Evolutionary conservation across 2,329 filamentous ascomycete species (phyloP), one percentile per base, ranked within the genome.

Genomic region (Colletotrichum incanum): DNA sequence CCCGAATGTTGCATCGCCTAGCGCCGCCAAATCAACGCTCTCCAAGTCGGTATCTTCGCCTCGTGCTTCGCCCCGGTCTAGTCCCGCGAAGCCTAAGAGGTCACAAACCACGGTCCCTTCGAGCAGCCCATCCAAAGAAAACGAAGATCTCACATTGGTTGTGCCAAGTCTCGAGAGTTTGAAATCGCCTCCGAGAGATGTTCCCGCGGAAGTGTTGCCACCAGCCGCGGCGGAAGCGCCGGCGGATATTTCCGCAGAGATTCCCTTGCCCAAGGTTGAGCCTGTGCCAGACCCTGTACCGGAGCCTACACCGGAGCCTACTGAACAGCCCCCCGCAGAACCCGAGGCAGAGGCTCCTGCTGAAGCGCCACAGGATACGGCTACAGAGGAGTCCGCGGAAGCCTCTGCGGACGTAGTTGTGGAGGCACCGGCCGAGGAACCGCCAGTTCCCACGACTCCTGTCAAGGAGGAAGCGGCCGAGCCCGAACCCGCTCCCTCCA

Each of bases 131-230:
- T 79, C 82, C 0, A 86, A 82, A 72, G 80, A 80, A n/a, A 83
- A 88, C 71, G 89, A 90, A 74, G 87, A 89, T 39, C 81, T 90
- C 49, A 87, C 87, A 2, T 80, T 89, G 75, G 83, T 89, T 26
- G 83, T 88, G 50, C 88, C 89, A 11, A 84, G 79, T 31, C 76
- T 88, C 55, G 80, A 83, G 39, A 82, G 76, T 59, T 68, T 85
- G 47, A 82, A 77, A 47, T 71, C 68, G 39, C 58, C 67, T 11
- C 61, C 71, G 8, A 62, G 43, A 78, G 65, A 83, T 77, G 77
- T 81, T 78, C 75, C 83, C 37, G 66, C 75, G 34, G 47, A 64
- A 39, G 61, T 69, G 31, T 60, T 74, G 41, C 67, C 72, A 18
- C 58, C 56, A 12, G 72, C 74, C 28, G 68, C 72, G 28, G 60